Evolutionary conservation across 805 yeast genomes (phyloP).

Genomic region (Maudiozyma saulgeensis): DNA sequence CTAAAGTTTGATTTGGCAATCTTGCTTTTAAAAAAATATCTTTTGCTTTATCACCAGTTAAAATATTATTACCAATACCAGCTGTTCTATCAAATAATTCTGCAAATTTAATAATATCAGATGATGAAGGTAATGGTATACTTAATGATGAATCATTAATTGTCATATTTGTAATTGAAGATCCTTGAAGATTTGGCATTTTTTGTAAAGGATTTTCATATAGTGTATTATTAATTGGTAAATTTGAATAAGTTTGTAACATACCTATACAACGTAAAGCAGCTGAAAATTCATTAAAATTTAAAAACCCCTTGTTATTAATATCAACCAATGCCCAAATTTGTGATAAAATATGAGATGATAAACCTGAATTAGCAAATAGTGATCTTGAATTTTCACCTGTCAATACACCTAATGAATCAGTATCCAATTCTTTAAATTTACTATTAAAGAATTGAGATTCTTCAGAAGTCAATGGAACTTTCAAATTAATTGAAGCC

Average conservation of each 20-base stretch:
- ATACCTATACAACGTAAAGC: constrained; percentile 88
- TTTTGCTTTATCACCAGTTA: constrained; percentile 74
- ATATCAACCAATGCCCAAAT: constrained; percentile 93
- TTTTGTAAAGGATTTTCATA: constrained; percentile 20
- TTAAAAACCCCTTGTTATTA: constrained; percentile 76
- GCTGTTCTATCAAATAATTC: constrained; percentile 61
- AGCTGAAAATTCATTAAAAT: constrained; percentile 67
- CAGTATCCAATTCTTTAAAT: constrained; percentile 72
- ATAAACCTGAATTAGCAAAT: constrained; percentile 76
- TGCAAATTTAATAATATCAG: constrained; percentile 56
- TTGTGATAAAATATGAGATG: constrained; percentile 71
- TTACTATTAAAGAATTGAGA: constrained; percentile 61
- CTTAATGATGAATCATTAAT: constrained; percentile 8
- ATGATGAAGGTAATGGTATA: constrained; percentile 45
- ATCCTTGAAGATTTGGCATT: constrained; percentile 35
- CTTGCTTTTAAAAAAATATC: constrained; percentile 84
- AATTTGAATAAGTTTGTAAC: constrained; percentile 54
- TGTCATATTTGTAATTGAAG: constrained; percentile 7
- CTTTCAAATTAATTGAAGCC: constrained; percentile 24
- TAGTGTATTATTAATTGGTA: constrained; percentile 39
- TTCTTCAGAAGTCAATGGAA: constrained; percentile 60
- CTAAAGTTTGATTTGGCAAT: constrained; percentile 65
- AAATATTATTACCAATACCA: constrained; percentile 34
- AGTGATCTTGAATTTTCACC: constrained; percentile 80
- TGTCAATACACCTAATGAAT: constrained; percentile 68